phyloP scores from a whole-genome alignment of 148 eudicot species.

The Drosera capensis region DNA sequence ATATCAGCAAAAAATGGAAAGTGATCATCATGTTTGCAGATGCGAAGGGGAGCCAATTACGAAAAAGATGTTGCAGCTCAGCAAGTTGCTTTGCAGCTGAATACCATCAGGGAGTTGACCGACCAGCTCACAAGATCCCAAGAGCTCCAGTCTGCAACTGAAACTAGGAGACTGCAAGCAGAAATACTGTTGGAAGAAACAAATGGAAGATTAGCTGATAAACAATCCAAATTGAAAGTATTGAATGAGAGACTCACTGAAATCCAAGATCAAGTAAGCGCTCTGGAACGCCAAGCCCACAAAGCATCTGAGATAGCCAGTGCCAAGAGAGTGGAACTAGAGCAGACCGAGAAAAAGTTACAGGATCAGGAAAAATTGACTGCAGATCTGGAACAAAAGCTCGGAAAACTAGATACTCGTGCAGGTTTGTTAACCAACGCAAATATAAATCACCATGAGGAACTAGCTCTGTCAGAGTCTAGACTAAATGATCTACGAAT shows the following conservation, averaged over 20 bases:
- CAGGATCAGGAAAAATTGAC: conserved; percentile 35
- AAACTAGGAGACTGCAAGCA: conserved; percentile 32
- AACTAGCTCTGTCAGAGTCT: conserved; percentile 26
- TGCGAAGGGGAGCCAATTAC: too few relatives aligned
- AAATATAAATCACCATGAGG: conserved; percentile 28
- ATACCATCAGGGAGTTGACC: conserved; percentile 50
- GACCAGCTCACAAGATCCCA: conserved; percentile 52
- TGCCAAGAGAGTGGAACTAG: conserved; percentile 40
- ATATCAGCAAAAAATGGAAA: conserved; percentile 37
- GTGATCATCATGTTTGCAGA: conserved; percentile 26
- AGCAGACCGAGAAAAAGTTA: conserved; percentile 25
- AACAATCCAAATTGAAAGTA: conserved; percentile 41
- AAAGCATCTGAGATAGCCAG: conserved; percentile 33
- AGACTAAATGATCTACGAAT: conserved; percentile 36
- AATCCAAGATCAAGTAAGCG: conserved; percentile 30
- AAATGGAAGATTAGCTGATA: conserved; percentile 21
- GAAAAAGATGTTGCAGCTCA: conserved; percentile 51
- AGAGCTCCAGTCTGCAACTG: conserved; percentile 44
- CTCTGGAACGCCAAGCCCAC: conserved; percentile 28
- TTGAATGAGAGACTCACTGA: conserved; percentile 27
- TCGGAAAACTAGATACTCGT: conserved; percentile 20
- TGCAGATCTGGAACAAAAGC: conserved; percentile 31
- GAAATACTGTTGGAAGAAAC: conserved; percentile 46
- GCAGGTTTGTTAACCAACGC: conserved; percentile 19
- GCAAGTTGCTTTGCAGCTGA: conserved; percentile 58